A percentile compares a stretch with the other conserved stretches of the same genome.
Evolutionary conservation across 768 basidiomycete genomes (phyloP).

Genomic region (Pleurotus eryngii): DNA sequence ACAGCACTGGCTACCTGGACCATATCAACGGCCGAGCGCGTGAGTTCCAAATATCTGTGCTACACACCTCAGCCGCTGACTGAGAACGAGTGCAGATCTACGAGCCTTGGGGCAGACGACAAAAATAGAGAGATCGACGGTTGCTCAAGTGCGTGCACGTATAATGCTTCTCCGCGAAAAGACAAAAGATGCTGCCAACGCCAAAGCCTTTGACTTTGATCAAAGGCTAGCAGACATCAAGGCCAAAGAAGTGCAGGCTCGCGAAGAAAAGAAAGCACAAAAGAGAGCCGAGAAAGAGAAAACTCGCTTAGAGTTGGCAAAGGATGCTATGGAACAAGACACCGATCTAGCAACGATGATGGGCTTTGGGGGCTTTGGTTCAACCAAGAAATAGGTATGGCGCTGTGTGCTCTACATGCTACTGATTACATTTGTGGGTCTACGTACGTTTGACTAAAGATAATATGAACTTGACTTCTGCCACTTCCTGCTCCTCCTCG

Average conservation of each 20-base stretch:
- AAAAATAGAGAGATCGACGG: slow-evolving; percentile 81
- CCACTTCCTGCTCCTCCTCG: slow-evolving; percentile 86
- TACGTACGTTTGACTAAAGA: slow-evolving; percentile 50
- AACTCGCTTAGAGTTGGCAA: slow-evolving; percentile 61
- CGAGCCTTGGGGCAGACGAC: slow-evolving; percentile 95
- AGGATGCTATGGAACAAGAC: slow-evolving; percentile 49
- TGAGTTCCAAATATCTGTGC: slow-evolving; percentile 39
- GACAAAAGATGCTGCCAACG: slow-evolving; percentile 76
- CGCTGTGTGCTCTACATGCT: slow-evolving; percentile 23
- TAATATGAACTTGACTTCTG: slow-evolving; percentile 73
- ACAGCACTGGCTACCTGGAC: slow-evolving; percentile 90
- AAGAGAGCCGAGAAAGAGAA: slow-evolving; percentile 79
- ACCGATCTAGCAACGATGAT: slow-evolving; percentile 77
- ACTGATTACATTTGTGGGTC: slow-evolving; percentile 22
- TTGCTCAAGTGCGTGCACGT: slow-evolving; percentile 88
- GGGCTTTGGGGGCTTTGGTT: slow-evolving; percentile 91
- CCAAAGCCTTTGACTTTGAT: slow-evolving; percentile 95
- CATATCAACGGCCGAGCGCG: slow-evolving; percentile 94
- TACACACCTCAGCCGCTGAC: slow-evolving; percentile 1
- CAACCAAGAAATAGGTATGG: slow-evolving; percentile 68
- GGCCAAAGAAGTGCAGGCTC: slow-evolving; percentile 61
- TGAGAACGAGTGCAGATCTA: slow-evolving; percentile 56
- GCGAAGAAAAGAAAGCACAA: slow-evolving; percentile 73
- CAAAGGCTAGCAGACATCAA: slow-evolving; percentile 81
- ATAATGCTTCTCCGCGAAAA: slow-evolving; percentile 87